A percentile compares a stretch with the other conserved stretches of the same genome.
These are phyloP conservation scores for Eucalyptus virginea DNA, from an alignment of 345 rosid species.

Conservation along the genomic window DNA sequence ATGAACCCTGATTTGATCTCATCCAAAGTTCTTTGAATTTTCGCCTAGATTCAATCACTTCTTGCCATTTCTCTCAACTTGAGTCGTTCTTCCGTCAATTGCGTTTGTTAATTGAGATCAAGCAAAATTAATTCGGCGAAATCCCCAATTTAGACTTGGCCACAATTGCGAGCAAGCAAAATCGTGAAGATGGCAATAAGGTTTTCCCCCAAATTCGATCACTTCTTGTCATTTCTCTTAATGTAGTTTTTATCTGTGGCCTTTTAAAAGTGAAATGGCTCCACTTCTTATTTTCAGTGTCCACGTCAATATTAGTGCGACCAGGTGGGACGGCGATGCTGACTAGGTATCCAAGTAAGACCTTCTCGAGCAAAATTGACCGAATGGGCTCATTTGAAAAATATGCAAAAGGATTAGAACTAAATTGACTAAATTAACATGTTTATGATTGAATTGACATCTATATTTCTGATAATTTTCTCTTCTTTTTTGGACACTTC, in stretches of 20 bases:
- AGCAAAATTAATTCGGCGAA: background rate
- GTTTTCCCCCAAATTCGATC: background rate
- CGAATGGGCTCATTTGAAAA: background rate
- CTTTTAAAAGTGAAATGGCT: background rate
- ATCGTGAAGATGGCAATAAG: background rate
- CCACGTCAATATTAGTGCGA: accelerated
- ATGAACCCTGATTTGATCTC: background rate
- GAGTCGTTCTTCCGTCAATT: background rate
- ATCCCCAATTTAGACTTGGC: background rate
- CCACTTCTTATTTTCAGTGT: background rate
- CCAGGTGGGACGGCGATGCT: accelerated
- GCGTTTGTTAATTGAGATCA: background rate
- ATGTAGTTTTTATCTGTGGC: background rate
- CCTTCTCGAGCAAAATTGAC: accelerated
- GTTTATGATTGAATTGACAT: background rate
- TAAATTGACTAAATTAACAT: background rate
- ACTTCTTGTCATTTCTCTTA: background rate
- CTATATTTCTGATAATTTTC: background rate
- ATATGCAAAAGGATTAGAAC: background rate
- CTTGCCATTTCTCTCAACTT: background rate
- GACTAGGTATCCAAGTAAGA: background rate
- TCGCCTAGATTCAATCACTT: background rate
- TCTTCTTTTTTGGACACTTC: background rate
- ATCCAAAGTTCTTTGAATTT: background rate
- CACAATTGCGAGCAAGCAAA: background rate